Evolutionary conservation across 2,329 filamentous ascomycete genomes (phyloP).

Genomic region (Chrysosporium keratinophilum): DNA sequence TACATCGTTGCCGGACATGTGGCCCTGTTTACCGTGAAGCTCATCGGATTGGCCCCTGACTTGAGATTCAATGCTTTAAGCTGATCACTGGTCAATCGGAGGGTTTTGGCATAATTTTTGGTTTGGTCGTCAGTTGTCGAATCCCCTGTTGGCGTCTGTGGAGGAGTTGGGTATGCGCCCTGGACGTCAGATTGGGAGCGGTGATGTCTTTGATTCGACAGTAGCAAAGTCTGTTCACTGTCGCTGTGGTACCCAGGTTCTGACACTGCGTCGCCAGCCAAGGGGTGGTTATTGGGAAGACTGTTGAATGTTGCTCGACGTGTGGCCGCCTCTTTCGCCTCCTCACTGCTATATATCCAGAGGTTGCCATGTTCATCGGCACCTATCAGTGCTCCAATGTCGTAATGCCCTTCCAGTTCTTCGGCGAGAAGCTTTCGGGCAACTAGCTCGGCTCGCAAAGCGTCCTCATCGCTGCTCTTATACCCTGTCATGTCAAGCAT

Average conservation of each 20-base stretch:
- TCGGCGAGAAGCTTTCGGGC: constrained; percentile 86
- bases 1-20: constrained; percentile 91
- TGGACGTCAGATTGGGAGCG: constrained; percentile 59
- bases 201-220: constrained; percentile 40
- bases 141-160: constrained; percentile 42
- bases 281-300: constrained; percentile 41
- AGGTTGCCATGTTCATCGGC: constrained; percentile 92
- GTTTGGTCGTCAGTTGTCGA: constrained; percentile 54
- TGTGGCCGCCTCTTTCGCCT: constrained; percentile 81
- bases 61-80: constrained; percentile 75
- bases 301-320: constrained; percentile 47
- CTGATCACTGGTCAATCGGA: constrained; percentile 90
- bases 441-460: constrained; percentile 81
- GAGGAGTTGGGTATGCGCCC: constrained; percentile 53
- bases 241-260: constrained; percentile 96
- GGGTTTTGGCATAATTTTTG: constrained; percentile 89
- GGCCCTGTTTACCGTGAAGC: constrained; percentile 90
- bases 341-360: constrained; percentile 99
- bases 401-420: constrained; percentile 87
- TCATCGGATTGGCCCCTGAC: constrained; percentile 81
- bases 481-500: constrained; percentile 98
- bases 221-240: constrained; percentile 55
- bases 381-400: constrained; percentile 89
- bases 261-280: constrained; percentile 69
- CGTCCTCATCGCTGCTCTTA: constrained; percentile 87